phyloP scores from a whole-genome alignment of 495 filamentous ascomycete genomes.

The Pseudoneurospora amorphoporcata region DNA sequence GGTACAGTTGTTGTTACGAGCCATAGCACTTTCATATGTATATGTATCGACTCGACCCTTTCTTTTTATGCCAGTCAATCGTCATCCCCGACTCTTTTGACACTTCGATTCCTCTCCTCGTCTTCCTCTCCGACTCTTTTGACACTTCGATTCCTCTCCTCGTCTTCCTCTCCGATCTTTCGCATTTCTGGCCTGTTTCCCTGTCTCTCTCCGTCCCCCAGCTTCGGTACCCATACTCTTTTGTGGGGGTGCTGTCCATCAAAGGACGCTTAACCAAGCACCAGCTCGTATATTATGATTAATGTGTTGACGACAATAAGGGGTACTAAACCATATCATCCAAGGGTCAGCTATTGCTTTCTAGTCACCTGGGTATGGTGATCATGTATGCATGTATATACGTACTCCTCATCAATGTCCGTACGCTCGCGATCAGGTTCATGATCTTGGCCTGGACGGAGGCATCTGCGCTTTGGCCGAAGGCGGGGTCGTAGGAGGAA shows the following conservation, averaged over 20 bases:
- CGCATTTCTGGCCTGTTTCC: too few relatives aligned
- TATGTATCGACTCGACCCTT: too few relatives aligned
- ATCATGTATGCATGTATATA: slow-evolving; percentile 12
- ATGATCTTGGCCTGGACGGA: slow-evolving; percentile 82
- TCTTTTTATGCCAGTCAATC: too few relatives aligned
- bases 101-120: too few relatives aligned
- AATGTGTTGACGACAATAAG: slow-evolving; percentile 85
- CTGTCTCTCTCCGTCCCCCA: too few relatives aligned
- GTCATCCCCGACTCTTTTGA: too few relatives aligned
- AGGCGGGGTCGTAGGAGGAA: slow-evolving; percentile 53
- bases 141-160: too few relatives aligned
- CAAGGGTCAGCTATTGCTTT: neutral
- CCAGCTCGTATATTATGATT: slow-evolving; percentile 80
- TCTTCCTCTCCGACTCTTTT: too few relatives aligned
- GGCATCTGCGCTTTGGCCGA: slow-evolving; percentile 59
- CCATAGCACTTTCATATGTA: neutral
- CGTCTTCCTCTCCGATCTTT: too few relatives aligned
- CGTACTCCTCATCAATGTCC: slow-evolving; percentile 92
- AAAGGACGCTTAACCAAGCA: slow-evolving; percentile 56
- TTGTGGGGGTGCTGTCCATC: too few relatives aligned
- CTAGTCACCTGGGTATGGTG: neutral
- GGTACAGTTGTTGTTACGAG: neutral
- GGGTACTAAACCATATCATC: slow-evolving; percentile 52
- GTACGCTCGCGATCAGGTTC: slow-evolving; percentile 79
- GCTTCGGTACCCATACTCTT: too few relatives aligned